phyloP scores from a whole-genome alignment of 2,329 filamentous ascomycete genomes.

The Pyrenophora teres region DNA sequence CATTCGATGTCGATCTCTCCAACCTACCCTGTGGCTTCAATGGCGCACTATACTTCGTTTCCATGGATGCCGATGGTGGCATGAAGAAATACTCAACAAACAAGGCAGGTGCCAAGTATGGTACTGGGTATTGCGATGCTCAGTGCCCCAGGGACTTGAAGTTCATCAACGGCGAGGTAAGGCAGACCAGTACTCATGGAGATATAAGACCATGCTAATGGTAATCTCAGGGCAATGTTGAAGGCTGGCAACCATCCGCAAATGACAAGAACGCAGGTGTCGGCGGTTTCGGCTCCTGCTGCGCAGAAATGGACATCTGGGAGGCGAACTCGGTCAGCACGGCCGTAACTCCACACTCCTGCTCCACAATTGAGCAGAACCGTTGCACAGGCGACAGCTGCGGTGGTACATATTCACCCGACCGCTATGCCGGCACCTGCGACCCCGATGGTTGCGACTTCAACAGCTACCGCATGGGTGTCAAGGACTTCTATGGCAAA shows the following conservation, averaged over 20 bases:
- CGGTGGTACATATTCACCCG: conserved; percentile 54
- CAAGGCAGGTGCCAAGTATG: conserved; percentile 58
- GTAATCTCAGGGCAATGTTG: conserved; percentile 54
- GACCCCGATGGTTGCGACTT: conserved; percentile 71
- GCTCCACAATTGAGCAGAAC: conserved; percentile 56
- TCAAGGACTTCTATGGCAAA: conserved; percentile 65
- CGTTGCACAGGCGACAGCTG: conserved; percentile 57
- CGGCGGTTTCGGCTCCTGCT: conserved; percentile 64
- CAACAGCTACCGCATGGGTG: conserved; percentile 64
- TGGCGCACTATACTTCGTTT: conserved; percentile 56
- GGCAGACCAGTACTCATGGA: not conserved
- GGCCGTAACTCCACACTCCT: conserved; percentile 68
- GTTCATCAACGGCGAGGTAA: conserved; percentile 53
- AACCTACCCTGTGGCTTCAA: conserved; percentile 71
- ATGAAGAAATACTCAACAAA: conserved; percentile 52
- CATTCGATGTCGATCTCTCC: conserved; percentile 55
- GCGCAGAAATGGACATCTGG: conserved; percentile 66
- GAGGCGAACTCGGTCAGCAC: conserved; percentile 68
- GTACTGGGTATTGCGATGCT: conserved; percentile 48
- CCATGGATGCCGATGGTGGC: conserved; percentile 67
- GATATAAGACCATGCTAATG: not conserved
- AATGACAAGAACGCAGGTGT: conserved; percentile 60
- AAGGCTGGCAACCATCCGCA: conserved; percentile 56
- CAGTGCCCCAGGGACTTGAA: conserved; percentile 53
- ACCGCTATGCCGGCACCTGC: conserved; percentile 66